A percentile compares a stretch with the other conserved stretches of the same genome.
Evolutionary conservation across 768 basidiomycete species (phyloP).

Genomic region (Leccinellum albellum): DNA sequence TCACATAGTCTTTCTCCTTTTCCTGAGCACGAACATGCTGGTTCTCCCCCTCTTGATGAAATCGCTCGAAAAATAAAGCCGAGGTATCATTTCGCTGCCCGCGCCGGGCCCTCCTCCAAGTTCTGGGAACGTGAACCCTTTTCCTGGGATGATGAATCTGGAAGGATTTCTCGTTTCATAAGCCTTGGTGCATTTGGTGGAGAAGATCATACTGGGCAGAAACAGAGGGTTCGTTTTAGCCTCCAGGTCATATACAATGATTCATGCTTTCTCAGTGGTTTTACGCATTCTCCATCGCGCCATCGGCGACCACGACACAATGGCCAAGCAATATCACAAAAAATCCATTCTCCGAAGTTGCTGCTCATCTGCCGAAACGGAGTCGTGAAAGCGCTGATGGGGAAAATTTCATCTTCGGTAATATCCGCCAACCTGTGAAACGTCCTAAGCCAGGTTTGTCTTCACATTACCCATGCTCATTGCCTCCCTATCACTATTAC

Average conservation of each 20-base stretch:
- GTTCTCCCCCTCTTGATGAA: constrained; percentile 61
- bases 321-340: constrained; percentile 61
- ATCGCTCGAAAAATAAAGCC: constrained; percentile 66
- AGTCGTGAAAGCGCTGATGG: constrained; percentile 42
- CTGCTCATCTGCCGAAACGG: constrained; percentile 48
- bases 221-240: constrained; percentile 68
- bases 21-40: constrained; percentile 39
- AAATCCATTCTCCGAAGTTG: constrained; percentile 61
- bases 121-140: constrained; percentile 98
- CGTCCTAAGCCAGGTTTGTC: constrained; percentile 52
- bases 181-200: constrained; percentile 87
- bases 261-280: constrained; percentile 67
- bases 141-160: constrained; percentile 70
- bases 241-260: constrained; percentile 1
- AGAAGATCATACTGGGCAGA: constrained; percentile 56
- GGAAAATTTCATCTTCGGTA: constrained; percentile 70
- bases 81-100: constrained; percentile 81
- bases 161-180: constrained; percentile 69
- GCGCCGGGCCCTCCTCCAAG: constrained; percentile 57
- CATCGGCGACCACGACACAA: constrained; percentile 40
- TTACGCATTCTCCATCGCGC: constrained; percentile 88
- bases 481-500: background rate
- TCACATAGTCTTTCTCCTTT: constrained; percentile 54
- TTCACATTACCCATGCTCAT: background rate
- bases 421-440: constrained; percentile 54